Base-by-base conservation (phyloP, 2,329 filamentous ascomycete species). In the Ophiostoma montium region DNA sequence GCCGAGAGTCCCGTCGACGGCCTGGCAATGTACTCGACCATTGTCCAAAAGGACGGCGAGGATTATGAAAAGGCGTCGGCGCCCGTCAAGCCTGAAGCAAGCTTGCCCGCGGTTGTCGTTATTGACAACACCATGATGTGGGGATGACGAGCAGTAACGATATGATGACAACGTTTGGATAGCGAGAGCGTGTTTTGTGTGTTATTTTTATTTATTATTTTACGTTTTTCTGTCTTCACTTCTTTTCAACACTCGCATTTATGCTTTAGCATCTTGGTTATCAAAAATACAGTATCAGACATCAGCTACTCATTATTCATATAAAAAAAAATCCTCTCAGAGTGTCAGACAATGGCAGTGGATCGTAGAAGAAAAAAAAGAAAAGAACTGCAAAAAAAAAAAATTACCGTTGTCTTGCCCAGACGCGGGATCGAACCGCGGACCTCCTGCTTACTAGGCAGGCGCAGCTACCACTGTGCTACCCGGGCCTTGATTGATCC, bases 41-140 rank as follows among this genome's bases (percentile, higher is more conserved):
- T 59, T 38, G 54, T 59, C 3, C 58, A 57, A 50, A 60, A 60
- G 52, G 59, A 57, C 36, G 59, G 57, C 12, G 56, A 59, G 35
- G 59, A 61, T 50, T 61, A 59, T 33, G 57, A 61, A 54, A 59
- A 53, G 45, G 68, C 67, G 1, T 51, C 50, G 16, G 51, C 48
- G 1, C 53, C 54, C 1, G 51, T 50, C 15, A 35, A 46, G 32
- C 18, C 32, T 13, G 31, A 46, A 18, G 31, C 27, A 15, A 12
- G 8, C 8, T 16, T 21, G 23, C 19, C 41, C 13, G 42, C 12
- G 4, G 15, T 13, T 1, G 3, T 42, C 16, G 11, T 11, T 9
- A 43, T 52, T 3, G 47, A 49, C 23, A 13, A 52, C 33, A 52
- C 50, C 13, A 38, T 49, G 43, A 31, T 49, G 42, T 52, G 50